These are phyloP conservation scores for Lactarius hengduanensis DNA, from an alignment of 768 basidiomycete genomes.

Conservation along the genomic window DNA sequence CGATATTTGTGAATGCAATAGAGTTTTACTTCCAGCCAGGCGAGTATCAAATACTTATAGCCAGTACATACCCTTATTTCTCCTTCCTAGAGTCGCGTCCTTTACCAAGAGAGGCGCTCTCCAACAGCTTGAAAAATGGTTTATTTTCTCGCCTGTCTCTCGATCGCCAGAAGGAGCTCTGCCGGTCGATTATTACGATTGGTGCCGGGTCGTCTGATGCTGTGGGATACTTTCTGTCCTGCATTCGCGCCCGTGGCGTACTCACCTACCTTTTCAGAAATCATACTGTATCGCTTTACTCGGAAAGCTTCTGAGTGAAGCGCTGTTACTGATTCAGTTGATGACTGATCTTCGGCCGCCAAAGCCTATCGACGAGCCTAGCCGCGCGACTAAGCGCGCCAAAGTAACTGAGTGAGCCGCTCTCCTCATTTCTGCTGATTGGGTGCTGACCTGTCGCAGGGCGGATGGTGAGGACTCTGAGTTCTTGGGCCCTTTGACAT, in stretches of 20 bases:
- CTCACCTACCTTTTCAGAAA: slow-evolving; percentile 13
- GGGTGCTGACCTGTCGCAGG: slow-evolving; percentile 5
- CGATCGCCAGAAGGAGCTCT: slow-evolving; percentile 56
- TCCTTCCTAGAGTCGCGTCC: slow-evolving; percentile 40
- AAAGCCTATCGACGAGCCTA: slow-evolving; percentile 38
- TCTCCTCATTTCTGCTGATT: neutral
- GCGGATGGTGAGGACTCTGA: slow-evolving; percentile 5
- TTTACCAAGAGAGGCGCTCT: slow-evolving; percentile 42
- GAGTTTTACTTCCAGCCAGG: slow-evolving; percentile 48
- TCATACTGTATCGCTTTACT: slow-evolving; percentile 49
- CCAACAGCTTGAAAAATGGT: slow-evolving; percentile 49
- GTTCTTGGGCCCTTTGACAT: slow-evolving; percentile 43
- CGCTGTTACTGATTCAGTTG: slow-evolving; percentile 51
- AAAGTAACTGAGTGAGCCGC: slow-evolving; percentile 54
- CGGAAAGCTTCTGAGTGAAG: slow-evolving; percentile 47
- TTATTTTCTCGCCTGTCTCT: slow-evolving; percentile 54
- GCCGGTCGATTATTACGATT: slow-evolving; percentile 54
- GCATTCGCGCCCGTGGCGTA: neutral
- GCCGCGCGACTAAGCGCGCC: slow-evolving; percentile 61
- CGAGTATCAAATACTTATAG: slow-evolving; percentile 27
- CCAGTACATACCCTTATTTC: slow-evolving; percentile 12
- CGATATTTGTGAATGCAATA: slow-evolving; percentile 45
- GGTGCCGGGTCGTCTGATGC: slow-evolving; percentile 47
- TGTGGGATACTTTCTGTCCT: slow-evolving; percentile 40
- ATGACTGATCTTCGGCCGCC: slow-evolving; percentile 55